phyloP scores from a whole-genome alignment of 1,139 yeast species.

The Eremothecium gossypii region DNA sequence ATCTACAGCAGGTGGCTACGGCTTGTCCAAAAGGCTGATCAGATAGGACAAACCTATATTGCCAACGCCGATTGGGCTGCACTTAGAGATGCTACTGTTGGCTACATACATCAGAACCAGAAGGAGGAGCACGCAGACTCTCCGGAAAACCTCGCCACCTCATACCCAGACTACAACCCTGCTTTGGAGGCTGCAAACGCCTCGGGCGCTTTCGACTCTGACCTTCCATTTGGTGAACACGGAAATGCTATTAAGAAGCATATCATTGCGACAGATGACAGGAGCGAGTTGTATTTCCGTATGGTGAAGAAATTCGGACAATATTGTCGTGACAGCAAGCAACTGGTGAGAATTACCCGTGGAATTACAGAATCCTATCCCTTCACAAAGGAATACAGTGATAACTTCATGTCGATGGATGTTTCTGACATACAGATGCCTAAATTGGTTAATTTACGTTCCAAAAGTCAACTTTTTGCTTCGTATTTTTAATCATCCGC shows the following conservation, averaged over 20 bases:
- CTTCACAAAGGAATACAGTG: slow-evolving; percentile 32
- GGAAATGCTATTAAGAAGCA: slow-evolving; percentile 7
- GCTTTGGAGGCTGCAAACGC: slow-evolving; percentile 32
- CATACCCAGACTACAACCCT: slow-evolving; percentile 18
- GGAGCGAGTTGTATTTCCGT: slow-evolving; percentile 50
- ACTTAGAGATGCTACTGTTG: slow-evolving; percentile 65
- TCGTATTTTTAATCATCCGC: too few species aligned
- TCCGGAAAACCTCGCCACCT: neutral
- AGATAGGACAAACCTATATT: slow-evolving; percentile 46
- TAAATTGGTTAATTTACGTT: slow-evolving; percentile 17
- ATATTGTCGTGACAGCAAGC: slow-evolving; percentile 39
- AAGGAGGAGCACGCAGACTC: slow-evolving; percentile 2
- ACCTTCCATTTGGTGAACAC: slow-evolving; percentile 7
- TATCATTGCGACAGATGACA: slow-evolving; percentile 24
- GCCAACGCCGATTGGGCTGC: slow-evolving; percentile 90
- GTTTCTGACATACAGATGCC: slow-evolving; percentile 34
- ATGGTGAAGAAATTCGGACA: slow-evolving; percentile 45
- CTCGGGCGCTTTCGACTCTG: slow-evolving; percentile 31
- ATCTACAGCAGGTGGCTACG: slow-evolving; percentile 56
- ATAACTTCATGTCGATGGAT: slow-evolving; percentile 32
- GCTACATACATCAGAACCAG: slow-evolving; percentile 27
- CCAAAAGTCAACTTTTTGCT: too few species aligned
- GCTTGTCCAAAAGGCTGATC: slow-evolving; percentile 45
- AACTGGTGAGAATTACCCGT: slow-evolving; percentile 34
- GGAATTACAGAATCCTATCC: slow-evolving; percentile 36